phyloP scores from a whole-genome alignment of 345 rosid genomes.

The Heritiera fomes region DNA sequence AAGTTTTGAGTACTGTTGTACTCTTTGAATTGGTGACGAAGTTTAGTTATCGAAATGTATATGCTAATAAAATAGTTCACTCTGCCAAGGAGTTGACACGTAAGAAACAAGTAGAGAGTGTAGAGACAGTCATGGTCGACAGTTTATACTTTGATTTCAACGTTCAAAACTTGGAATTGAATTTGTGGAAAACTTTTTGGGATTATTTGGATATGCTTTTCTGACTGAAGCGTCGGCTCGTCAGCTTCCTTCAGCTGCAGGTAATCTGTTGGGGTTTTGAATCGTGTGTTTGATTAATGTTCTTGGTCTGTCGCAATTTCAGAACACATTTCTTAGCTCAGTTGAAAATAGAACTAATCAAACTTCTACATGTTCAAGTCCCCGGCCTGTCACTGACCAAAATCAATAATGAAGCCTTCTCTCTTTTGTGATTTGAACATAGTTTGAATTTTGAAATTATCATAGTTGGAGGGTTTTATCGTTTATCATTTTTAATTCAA shows the following conservation, averaged over 20 bases:
- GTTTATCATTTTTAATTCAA: no score
- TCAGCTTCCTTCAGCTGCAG: not conserved
- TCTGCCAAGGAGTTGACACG: not conserved
- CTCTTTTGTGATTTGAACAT: no score
- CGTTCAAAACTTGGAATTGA: not conserved
- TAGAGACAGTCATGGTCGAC: slow-evolving; percentile 17
- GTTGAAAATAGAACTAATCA: not conserved
- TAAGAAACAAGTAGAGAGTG: not conserved
- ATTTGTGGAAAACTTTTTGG: not conserved
- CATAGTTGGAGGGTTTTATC: no score
- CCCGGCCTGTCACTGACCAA: not conserved
- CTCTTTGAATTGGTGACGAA: not conserved
- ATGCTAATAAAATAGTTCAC: not conserved
- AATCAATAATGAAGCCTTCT: not conserved
- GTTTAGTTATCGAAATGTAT: not conserved
- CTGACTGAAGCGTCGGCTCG: not conserved
- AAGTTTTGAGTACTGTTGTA: not conserved
- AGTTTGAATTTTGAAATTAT: no score
- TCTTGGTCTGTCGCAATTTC: not conserved
- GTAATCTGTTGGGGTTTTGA: not conserved
- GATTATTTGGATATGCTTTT: not conserved
- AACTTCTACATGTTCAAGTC: no score
- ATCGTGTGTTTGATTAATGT: not conserved
- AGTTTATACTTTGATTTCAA: slow-evolving; percentile 21
- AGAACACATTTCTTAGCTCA: not conserved